Conservation (phyloP, 768 basidiomycete species). For the Psilocybe cyanescens region DNA sequence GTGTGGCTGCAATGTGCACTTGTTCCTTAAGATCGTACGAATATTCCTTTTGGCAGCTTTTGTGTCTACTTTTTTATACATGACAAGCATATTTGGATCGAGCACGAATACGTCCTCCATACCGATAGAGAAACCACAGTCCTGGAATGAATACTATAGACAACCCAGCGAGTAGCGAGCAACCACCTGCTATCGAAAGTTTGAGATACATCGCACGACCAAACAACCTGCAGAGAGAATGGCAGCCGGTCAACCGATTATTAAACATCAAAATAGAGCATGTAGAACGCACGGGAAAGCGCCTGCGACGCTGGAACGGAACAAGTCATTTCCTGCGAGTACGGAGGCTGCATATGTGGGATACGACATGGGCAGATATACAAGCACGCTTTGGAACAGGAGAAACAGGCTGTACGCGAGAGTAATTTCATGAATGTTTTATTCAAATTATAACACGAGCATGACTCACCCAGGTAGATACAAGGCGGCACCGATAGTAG, state of each 20-base stretch:
- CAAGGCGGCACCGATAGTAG: constrained; percentile 6
- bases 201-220: neutral
- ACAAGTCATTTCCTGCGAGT: constrained; percentile 5
- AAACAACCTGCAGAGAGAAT: neutral
- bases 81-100: constrained; percentile 1
- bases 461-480: constrained; percentile 5
- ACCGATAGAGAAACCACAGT: constrained; percentile 2
- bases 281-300: constrained; percentile 3
- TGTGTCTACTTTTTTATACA: neutral
- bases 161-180: neutral
- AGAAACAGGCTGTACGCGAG: neutral
- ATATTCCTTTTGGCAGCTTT: neutral
- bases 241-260: neutral
- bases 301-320: neutral
- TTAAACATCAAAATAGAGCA: too few species aligned
- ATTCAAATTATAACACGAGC: neutral
- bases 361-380: constrained; percentile 4
- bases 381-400: constrained; percentile 5
- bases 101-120: neutral
- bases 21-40: too few species aligned
- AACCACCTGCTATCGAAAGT: constrained; percentile 1
- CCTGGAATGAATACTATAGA: constrained; percentile 5
- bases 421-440: neutral
- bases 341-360: constrained; percentile 7
- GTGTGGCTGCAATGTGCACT: too few species aligned